These are phyloP conservation scores for Lignosus rhinocerotis DNA, from an alignment of 1,284 basidiomycete genomes.

Conservation along the genomic window DNA sequence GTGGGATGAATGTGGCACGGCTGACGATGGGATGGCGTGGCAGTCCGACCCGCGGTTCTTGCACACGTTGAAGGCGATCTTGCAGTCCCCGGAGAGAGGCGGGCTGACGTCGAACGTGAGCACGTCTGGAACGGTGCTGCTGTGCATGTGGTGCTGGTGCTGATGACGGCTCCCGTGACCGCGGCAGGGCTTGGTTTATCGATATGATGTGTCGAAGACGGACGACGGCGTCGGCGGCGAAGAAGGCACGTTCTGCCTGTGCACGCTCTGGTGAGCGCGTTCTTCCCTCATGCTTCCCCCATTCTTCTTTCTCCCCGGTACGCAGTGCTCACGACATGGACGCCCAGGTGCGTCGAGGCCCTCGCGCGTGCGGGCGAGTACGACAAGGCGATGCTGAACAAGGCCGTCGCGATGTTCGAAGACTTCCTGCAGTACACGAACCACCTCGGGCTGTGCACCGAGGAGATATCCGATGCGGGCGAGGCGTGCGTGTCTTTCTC, in stretches of 20 bases:
- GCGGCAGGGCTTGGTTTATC: slow-evolving; percentile 66
- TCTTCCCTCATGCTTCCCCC: neutral
- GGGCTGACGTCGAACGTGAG: slow-evolving; percentile 84
- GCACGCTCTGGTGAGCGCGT: slow-evolving; percentile 65
- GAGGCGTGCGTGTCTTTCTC: slow-evolving; percentile 55
- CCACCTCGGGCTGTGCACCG: slow-evolving; percentile 84
- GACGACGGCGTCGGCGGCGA: slow-evolving; percentile 93
- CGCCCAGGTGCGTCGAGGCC: slow-evolving; percentile 79
- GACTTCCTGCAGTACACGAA: slow-evolving; percentile 82
- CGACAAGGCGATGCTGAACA: slow-evolving; percentile 64
- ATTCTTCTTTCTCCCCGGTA: neutral
- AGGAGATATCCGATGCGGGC: slow-evolving; percentile 80
- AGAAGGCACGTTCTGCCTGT: slow-evolving; percentile 84
- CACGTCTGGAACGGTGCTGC: neutral
- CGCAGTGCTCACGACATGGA: no score
- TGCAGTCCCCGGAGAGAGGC: slow-evolving; percentile 84
- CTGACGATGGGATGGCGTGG: neutral
- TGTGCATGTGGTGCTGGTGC: neutral
- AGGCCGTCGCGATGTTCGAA: slow-evolving; percentile 83
- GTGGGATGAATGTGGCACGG: neutral
- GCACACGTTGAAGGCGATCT: slow-evolving; percentile 76
- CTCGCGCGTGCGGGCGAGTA: slow-evolving; percentile 83
- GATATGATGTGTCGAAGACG: slow-evolving; percentile 79
- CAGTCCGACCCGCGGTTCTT: slow-evolving; percentile 89
- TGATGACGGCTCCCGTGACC: neutral